Evolutionary conservation across 108 stramenopile species (phyloP).

Genomic region (Aurantiochytrium sp.): DNA sequence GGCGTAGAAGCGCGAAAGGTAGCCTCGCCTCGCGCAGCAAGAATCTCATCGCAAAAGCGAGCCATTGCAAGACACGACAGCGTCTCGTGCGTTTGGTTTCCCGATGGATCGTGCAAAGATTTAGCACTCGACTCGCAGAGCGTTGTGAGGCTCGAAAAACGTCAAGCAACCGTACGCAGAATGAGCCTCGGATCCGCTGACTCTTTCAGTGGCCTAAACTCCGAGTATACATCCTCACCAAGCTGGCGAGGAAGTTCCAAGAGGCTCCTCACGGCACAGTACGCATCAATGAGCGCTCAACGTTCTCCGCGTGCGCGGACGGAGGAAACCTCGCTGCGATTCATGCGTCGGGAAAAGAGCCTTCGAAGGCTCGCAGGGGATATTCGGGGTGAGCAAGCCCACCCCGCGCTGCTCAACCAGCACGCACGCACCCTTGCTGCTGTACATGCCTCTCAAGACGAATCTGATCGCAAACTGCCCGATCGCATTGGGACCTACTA

Average conservation of each 20-base stretch:
- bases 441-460: not conserved
- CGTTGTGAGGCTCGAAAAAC: not conserved
- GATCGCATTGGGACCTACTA: not conserved
- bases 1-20: not conserved
- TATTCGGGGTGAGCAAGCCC: not conserved
- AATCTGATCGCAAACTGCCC: not conserved
- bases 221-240: not conserved
- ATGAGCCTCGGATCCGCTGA: not conserved
- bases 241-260: not conserved
- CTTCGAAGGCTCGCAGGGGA: not conserved
- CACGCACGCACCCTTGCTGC: not conserved
- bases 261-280: not conserved
- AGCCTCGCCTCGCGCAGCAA: not conserved
- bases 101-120: not conserved
- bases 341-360: not conserved
- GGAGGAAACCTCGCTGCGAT: not conserved
- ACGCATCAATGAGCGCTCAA: not conserved
- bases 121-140: not conserved
- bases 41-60: not conserved
- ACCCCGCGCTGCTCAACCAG: not conserved
- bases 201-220: not conserved
- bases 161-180: not conserved
- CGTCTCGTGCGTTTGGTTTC: not conserved
- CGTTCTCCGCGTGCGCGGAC: not conserved
- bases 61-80: not conserved